phyloP scores from a whole-genome alignment of 345 rosid genomes.

The Arabidopsis suecica region DNA sequence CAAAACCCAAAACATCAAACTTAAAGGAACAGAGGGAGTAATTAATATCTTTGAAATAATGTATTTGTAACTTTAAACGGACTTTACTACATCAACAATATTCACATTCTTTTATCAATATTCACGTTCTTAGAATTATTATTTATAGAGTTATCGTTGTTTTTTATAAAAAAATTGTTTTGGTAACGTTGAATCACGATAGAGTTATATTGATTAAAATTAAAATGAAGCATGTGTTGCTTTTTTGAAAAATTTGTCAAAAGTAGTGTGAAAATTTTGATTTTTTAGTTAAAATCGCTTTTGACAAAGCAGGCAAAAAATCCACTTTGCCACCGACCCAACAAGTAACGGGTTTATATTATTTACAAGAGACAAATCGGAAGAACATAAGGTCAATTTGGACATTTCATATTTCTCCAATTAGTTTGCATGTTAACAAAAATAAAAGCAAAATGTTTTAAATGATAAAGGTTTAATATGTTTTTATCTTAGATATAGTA shows the following conservation, averaged over 20 bases:
- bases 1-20: too few species aligned
- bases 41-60: too few species aligned
- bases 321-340: slow-evolving; percentile 43
- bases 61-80: too few species aligned
- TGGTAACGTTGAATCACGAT: not conserved
- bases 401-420: not conserved
- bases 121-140: too few species aligned
- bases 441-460: not conserved
- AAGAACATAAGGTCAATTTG: not conserved
- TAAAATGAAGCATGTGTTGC: slow-evolving; percentile 23
- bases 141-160: too few species aligned
- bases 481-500: not conserved
- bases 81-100: too few species aligned
- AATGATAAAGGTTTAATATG: not conserved
- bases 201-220: not conserved
- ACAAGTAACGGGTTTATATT: slow-evolving; percentile 32
- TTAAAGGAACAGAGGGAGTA: too few species aligned
- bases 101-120: too few species aligned
- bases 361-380: slow-evolving; percentile 30
- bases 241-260: slow-evolving; percentile 26
- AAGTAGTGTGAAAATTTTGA: slow-evolving; percentile 43
- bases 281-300: slow-evolving; percentile 26
- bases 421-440: slow-evolving; percentile 5
- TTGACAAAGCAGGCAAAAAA: slow-evolving; percentile 38
- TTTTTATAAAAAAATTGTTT: not conserved